Evolutionary conservation across 176 grass and related monocot genomes (phyloP), one percentile per base, ranked within the genome.

Genomic region (Dactylis glomerata): DNA sequence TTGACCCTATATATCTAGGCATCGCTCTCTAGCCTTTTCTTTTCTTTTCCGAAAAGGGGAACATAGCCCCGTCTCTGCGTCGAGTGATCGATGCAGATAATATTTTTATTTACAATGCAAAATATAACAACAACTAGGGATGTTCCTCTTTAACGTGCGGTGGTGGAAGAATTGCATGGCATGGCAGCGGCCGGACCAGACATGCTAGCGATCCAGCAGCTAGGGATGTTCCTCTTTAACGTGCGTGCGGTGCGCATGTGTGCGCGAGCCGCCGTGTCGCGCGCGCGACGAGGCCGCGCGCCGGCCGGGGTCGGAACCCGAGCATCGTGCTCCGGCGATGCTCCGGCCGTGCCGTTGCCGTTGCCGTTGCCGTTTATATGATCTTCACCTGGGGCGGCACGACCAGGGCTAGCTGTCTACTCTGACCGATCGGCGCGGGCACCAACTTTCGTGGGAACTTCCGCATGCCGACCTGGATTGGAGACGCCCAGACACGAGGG

Each of bases 291-390:
- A 78, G 80, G 86, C 73, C 63, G 75, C 26, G 33, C 24, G 51
- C 10, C 20, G 76, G 76, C 37, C n/a, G 19, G 73, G 55, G n/a
- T n/a, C n/a, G n/a, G 52, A 79, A 45, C 84, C 88, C 80, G 80
- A 83, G 84, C 84, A 83, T 90, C 84, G 88, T 86, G 88, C 63
- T 82, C 71, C 83, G 71, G 6, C 49, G 52, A 46, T 9, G 37
- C 68, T 5, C 8, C 15, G 6, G 65, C 47, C n/a, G 12, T 19
- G 63, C 42, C 62, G 62, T 28, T 37, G 40, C 78, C 77, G 77
- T 63, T 24, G 41, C 61, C 23, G 45, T 22, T 40, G 37, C 37
- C 37, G n/a, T n/a, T n/a, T n/a, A n/a, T n/a, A n/a, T n/a, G n/a
- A n/a, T n/a, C n/a, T 8, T 23, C 13, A 22, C 80, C 1, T 40